phyloP scores from a whole-genome alignment of 176 grass and related monocot genomes.

The Phyllostachys edulis region DNA sequence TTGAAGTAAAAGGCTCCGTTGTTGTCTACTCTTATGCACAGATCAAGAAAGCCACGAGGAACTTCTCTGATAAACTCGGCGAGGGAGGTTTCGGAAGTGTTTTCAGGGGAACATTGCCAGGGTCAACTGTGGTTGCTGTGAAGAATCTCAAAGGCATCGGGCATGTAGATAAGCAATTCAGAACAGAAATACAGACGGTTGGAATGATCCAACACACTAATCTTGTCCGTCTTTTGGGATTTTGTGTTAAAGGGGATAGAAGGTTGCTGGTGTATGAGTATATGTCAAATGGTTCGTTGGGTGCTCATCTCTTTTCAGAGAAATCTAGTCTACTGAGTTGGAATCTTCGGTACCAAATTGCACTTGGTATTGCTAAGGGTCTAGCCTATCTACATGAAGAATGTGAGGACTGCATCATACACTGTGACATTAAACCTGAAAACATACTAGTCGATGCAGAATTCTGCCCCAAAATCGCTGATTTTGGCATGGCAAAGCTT shows the following conservation, averaged over 20 bases:
- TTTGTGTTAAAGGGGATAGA: slow-evolving; percentile 1
- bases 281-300: slow-evolving; percentile 23
- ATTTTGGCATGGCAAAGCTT: no score
- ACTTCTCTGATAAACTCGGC: slow-evolving; percentile 52
- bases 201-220: slow-evolving; percentile 57
- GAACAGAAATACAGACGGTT: slow-evolving; percentile 56
- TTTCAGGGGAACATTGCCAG: slow-evolving; percentile 42
- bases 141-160: slow-evolving; percentile 41
- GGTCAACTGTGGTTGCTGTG: slow-evolving; percentile 38
- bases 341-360: slow-evolving; percentile 25
- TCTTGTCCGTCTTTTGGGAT: slow-evolving; percentile 46
- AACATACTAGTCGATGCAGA: no score
- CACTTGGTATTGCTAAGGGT: slow-evolving; percentile 8
- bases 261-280: slow-evolving; percentile 9
- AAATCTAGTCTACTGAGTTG: slow-evolving; percentile 8
- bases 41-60: slow-evolving; percentile 33
- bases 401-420: slow-evolving; percentile 11
- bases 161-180: slow-evolving; percentile 54
- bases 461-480: no score
- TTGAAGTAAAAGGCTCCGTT: slow-evolving; percentile 18
- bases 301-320: slow-evolving; percentile 19
- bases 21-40: slow-evolving; percentile 34
- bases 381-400: slow-evolving; percentile 51
- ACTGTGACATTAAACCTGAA: no score
- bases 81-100: slow-evolving; percentile 51